These are phyloP conservation scores for Ustilago bromivora DNA, from an alignment of 1,284 basidiomycete genomes.

Conservation along the genomic window DNA sequence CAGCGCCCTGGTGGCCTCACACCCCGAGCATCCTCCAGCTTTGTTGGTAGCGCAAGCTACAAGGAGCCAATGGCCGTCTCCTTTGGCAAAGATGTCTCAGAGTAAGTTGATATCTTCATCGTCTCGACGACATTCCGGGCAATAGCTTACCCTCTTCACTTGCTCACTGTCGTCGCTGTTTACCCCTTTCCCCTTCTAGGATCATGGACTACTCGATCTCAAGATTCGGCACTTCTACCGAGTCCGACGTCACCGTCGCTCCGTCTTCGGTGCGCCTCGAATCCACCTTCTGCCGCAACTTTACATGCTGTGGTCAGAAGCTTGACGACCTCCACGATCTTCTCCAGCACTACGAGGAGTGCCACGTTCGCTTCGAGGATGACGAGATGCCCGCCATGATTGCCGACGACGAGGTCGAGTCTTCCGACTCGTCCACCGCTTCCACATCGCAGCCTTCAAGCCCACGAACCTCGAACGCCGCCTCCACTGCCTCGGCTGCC, in stretches of 20 bases:
- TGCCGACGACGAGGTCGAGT: conserved; percentile 61
- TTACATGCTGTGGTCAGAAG: conserved; percentile 66
- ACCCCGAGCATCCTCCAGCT: conserved; percentile 47
- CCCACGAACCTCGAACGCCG: conserved; percentile 52
- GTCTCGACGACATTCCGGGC: neutral
- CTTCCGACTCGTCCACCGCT: conserved; percentile 54
- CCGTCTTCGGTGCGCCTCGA: conserved; percentile 65
- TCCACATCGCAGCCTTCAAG: conserved; percentile 60
- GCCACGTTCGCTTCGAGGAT: conserved; percentile 68
- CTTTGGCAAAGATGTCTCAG: conserved; percentile 65
- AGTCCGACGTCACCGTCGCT: conserved; percentile 65
- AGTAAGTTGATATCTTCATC: conserved; percentile 47
- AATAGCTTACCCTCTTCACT: neutral
- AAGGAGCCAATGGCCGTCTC: conserved; percentile 66
- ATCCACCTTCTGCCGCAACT: conserved; percentile 68
- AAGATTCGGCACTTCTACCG: conserved; percentile 62
- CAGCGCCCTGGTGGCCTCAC: conserved; percentile 51
- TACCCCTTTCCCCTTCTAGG: conserved; percentile 22
- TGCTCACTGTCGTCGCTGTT: neutral
- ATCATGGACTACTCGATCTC: conserved; percentile 68
- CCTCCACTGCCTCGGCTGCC: conserved; percentile 27
- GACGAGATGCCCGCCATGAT: conserved; percentile 65
- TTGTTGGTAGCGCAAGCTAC: conserved; percentile 60
- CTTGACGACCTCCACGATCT: conserved; percentile 68
- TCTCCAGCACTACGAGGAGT: conserved; percentile 69